phyloP scores from a whole-genome alignment of 2,329 filamentous ascomycete genomes.

The Sporothrix brasiliensis region DNA sequence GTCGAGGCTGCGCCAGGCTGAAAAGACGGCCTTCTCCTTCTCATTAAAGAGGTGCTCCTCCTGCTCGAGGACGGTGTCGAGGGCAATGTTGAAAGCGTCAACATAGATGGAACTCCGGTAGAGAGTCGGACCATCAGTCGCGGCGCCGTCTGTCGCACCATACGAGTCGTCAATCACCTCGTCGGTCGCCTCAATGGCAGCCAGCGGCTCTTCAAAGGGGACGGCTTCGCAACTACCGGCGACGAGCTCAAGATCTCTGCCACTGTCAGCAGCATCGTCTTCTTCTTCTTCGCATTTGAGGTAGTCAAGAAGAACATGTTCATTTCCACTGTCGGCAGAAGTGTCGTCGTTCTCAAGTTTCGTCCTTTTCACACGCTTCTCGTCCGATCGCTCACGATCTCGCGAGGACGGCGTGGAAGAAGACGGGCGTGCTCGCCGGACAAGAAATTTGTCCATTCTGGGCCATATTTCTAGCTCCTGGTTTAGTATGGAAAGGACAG shows the following conservation, averaged over 20 bases:
- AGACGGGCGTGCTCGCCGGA: slow-evolving; percentile 19
- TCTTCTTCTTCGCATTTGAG: background rate
- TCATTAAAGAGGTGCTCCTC: slow-evolving; percentile 85
- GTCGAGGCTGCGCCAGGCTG: slow-evolving; percentile 68
- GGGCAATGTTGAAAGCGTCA: slow-evolving; percentile 91
- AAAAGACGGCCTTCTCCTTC: slow-evolving; percentile 76
- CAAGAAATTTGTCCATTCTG: slow-evolving; percentile 30
- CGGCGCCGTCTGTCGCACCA: background rate
- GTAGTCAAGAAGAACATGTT: background rate
- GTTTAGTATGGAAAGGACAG: background rate
- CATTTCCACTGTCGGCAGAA: background rate
- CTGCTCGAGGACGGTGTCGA: slow-evolving; percentile 86
- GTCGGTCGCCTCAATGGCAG: slow-evolving; percentile 30
- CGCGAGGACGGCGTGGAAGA: background rate
- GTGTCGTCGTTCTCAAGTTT: background rate
- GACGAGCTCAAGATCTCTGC: slow-evolving; percentile 2
- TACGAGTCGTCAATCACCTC: slow-evolving; percentile 23
- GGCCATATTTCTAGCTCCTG: slow-evolving; percentile 19
- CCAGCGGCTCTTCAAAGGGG: slow-evolving; percentile 19
- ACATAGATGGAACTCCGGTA: slow-evolving; percentile 88
- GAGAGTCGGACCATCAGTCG: slow-evolving; percentile 69
- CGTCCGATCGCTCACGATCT: background rate
- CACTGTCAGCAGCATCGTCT: background rate
- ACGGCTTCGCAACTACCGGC: background rate
- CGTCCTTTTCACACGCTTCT: slow-evolving; percentile 19